phyloP scores from a whole-genome alignment of 2,329 filamentous ascomycete genomes.

The Aspergillus sp. region DNA sequence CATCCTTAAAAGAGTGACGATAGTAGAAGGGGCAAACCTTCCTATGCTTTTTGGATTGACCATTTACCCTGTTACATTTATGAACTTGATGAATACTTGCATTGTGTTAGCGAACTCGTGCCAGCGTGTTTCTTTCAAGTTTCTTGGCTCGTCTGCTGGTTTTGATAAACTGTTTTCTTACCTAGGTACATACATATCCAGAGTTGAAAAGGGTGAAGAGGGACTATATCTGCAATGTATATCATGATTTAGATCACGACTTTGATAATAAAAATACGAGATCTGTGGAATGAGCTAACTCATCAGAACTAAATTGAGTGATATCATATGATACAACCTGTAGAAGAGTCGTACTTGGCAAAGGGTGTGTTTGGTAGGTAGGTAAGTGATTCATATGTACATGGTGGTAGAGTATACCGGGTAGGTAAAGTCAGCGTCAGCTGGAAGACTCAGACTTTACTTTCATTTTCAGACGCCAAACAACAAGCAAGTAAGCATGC shows the following conservation, averaged over 20 bases:
- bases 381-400: no score
- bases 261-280: neutral
- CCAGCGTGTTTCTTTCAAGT: neutral
- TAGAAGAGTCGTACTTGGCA: no score
- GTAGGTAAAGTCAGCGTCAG: no score
- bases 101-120: conserved; percentile 8
- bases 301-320: no score
- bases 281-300: no score
- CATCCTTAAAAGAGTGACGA: conserved; percentile 1
- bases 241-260: neutral
- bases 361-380: no score
- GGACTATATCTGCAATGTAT: neutral
- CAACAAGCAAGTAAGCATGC: neutral
- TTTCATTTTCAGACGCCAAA: neutral
- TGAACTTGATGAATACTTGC: conserved; percentile 4
- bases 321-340: neutral
- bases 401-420: no score
- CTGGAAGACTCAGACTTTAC: neutral
- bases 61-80: neutral
- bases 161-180: neutral
- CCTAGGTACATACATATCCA: neutral
- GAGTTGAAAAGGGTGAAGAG: neutral
- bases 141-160: neutral
- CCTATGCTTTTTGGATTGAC: neutral
- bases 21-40: no score